Base-by-base conservation (phyloP, 2,329 filamentous ascomycete species). In the Microsporum canis region DNA sequence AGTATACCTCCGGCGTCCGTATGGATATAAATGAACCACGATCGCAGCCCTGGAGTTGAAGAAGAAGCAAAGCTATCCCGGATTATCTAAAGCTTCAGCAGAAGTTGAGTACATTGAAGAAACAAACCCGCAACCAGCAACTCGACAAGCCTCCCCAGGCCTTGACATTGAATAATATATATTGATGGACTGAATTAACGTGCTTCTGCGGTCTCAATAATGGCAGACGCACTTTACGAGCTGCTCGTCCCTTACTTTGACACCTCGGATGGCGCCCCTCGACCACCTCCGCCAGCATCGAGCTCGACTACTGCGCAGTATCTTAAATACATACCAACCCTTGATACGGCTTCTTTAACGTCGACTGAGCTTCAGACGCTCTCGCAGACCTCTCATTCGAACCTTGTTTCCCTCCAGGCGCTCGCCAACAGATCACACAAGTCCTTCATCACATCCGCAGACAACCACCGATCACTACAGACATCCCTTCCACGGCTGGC, bases 391-490 rank as follows among this genome's bases (percentile, higher is more conserved):
- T 87, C 88, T 2, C 90, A 96, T 64, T 88, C 89, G 0, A 82
- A 88, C 45, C 82, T 92, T 12, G 83, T 95, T 45, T 89, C 90
- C 0, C 81, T 97, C 0, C 94, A 99, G 72, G 83, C 85, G 0
- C 84, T 97, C 57, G 92, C 91, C 5, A 95, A 95, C 68, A 88
- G 89, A 66, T 96, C 91, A 0, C 87, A 96, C 74, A 89, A 87
- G 70, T 81, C 86, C 17, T 86, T 97, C 65, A 91, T 96, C 67
- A 80, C 86, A 59, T 94, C 92, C 3, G 86, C 89, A 27, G 82
- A 85, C 66, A 86, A 88, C 67, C 85, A 97, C 68, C 82, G 84
- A n/a, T 85, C 84, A 7, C 80, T 97, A 5, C 79, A 80, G 57
- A 79, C 80, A n/a, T 83, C 86, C 0, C 78, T 99, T n/a, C 88